A percentile compares a stretch with the other conserved stretches of the same genome.
phyloP scores from a whole-genome alignment of 2,329 filamentous ascomycete species.

The Fusarium phyllophilum region DNA sequence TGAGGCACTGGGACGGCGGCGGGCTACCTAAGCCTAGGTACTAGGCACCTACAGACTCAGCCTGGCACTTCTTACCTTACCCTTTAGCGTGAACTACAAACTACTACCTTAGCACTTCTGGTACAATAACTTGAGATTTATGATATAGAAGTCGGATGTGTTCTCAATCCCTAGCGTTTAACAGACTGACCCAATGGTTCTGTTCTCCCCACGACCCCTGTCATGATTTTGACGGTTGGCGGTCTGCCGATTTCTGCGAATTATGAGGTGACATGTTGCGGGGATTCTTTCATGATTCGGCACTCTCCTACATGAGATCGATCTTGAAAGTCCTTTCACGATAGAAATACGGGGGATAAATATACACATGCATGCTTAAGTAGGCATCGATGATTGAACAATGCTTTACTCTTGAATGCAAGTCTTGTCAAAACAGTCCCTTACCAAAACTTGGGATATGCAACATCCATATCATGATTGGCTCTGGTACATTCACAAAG shows the following conservation, averaged over 20 bases:
- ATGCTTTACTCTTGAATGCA: neutral
- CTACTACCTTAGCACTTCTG: neutral
- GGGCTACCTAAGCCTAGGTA: neutral
- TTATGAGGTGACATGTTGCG: slow-evolving; percentile 43
- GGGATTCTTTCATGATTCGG: slow-evolving; percentile 31
- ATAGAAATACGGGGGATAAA: neutral
- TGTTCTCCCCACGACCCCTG: slow-evolving; percentile 24
- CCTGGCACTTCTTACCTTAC: neutral
- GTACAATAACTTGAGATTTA: neutral
- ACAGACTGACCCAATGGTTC: neutral
- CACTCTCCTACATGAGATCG: slow-evolving; percentile 15
- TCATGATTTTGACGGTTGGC: slow-evolving; percentile 17
- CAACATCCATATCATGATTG: neutral
- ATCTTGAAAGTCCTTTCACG: slow-evolving; percentile 10
- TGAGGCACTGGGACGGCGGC: slow-evolving; percentile 21
- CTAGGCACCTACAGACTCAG: neutral
- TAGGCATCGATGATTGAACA: neutral
- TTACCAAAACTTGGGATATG: neutral
- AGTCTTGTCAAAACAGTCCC: neutral
- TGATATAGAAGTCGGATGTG: neutral
- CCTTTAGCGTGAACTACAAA: neutral
- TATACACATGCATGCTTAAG: neutral
- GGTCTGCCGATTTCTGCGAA: slow-evolving; percentile 41
- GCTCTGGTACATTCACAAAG: neutral
- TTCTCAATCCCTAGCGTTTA: neutral